Evolutionary conservation across 2,329 filamentous ascomycete genomes (phyloP), one percentile per base, ranked within the genome.

Genomic region (Aspergillus sp.): DNA sequence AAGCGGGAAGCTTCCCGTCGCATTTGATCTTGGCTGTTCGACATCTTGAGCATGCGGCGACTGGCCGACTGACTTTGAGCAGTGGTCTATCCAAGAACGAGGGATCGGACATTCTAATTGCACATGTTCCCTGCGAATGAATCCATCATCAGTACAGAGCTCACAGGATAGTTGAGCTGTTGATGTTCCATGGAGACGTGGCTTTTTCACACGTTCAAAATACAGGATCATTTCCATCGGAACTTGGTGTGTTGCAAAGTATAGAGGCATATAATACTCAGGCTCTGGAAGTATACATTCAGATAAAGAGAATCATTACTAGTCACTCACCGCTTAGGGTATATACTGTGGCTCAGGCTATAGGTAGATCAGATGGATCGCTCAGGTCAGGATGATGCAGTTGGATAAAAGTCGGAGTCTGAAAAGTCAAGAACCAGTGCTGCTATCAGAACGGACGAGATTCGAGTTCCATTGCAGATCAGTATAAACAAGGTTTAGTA

Each of bases 21-120:
- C 95, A 99, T 86, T 96, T 97, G 72, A 98, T 92, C 79, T 99
- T 99, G 53, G 93, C 93, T 60, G 89, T 85, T 59, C 95, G 90
- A 78, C 90, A 93, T 80, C 89, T 82, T 58, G 89, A 90, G 72
- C 90, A 93, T 22, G 90, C 90, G 54, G 89, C 89, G 49, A 91
- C 89, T 5, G 90, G 89, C 61, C 90, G 83, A 69, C 89, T 92
- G 62, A 93, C 90, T 66, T 77, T 77, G 38, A 77, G 68, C 52
- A 76, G 61, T 8, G 75, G 75, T 49, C 68, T 71, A 56, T 77
- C 74, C 59, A 77, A 63, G 62, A 74, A 73, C n/a, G 65, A 68
- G 34, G 67, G 64, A 48, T 67, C 65, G 32, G 72, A 70, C 71
- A 74, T 74, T 51, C 55, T 68, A 59, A 36, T 48, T 24, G 50